Conservation (phyloP, 208 protist genomes). For the Leishmania mexicana region DNA sequence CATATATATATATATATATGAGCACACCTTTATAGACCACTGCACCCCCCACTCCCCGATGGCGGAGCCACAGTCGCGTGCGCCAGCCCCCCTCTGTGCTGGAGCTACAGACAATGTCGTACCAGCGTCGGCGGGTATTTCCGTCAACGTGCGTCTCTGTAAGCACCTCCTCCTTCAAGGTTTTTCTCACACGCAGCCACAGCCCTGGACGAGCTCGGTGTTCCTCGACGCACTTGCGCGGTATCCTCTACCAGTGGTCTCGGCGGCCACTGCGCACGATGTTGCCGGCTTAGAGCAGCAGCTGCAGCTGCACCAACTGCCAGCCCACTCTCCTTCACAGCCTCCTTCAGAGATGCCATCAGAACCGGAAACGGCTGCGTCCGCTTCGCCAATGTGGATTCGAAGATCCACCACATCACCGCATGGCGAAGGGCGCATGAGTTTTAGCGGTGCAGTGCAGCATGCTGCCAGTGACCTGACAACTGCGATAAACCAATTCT, state of each 20-base stretch:
- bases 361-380: too few species aligned
- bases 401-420: not conserved
- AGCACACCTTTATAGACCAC: not conserved
- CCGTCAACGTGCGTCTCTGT: slow-evolving; percentile 11
- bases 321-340: not conserved
- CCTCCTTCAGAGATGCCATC: not conserved
- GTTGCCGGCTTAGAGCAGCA: slow-evolving; percentile 2
- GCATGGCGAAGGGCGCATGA: not conserved
- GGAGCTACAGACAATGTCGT: not conserved
- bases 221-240: slow-evolving; percentile 10
- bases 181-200: not conserved
- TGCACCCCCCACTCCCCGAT: not conserved
- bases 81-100: not conserved
- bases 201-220: not conserved
- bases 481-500: slow-evolving; percentile 2
- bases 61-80: not conserved
- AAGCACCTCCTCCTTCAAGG: not conserved
- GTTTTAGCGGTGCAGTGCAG: not conserved
- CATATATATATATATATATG: not conserved
- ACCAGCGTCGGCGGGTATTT: not conserved
- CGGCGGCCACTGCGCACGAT: slow-evolving; percentile 17
- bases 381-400: not conserved
- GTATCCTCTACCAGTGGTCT: slow-evolving; percentile 26
- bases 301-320: not conserved
- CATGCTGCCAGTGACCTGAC: not conserved